These are phyloP conservation scores for Bruguiera sexangula DNA, from an alignment of 345 rosid genomes.

Conservation along the genomic window DNA sequence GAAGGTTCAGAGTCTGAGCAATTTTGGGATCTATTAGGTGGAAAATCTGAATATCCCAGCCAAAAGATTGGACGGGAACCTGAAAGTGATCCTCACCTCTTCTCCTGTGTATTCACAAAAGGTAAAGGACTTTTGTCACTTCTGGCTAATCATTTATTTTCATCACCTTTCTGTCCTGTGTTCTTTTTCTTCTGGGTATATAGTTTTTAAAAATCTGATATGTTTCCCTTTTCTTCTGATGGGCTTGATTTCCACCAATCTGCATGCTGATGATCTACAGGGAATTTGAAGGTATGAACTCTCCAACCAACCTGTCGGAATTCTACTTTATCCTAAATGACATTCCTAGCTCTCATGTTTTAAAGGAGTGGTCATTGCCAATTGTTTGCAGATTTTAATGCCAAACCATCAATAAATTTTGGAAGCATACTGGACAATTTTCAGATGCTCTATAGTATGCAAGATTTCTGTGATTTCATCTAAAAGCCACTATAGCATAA, in stretches of 20 bases:
- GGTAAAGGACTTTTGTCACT: constrained; percentile 38
- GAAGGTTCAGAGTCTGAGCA: constrained; percentile 93
- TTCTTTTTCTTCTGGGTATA: constrained; percentile 5
- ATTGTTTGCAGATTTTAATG: background rate
- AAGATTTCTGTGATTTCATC: background rate
- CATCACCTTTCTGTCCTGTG: background rate
- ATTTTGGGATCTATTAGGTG: constrained; percentile 89
- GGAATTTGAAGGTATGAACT: constrained; percentile 72
- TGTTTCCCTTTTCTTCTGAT: constrained; percentile 18
- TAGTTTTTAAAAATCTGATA: constrained; percentile 18
- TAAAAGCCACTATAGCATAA: background rate
- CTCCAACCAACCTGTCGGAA: constrained; percentile 8
- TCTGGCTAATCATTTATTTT: constrained; percentile 10
- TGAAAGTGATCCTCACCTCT: constrained; percentile 93
- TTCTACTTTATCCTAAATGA: background rate
- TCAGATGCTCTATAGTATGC: background rate
- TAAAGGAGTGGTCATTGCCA: background rate
- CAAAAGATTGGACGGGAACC: constrained; percentile 65
- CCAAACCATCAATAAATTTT: background rate
- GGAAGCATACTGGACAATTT: background rate
- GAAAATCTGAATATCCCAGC: constrained; percentile 76
- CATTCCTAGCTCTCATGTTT: constrained; percentile 8
- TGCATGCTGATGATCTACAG: constrained; percentile 46
- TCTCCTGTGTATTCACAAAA: constrained; percentile 70
- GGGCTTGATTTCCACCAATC: constrained; percentile 22